phyloP scores from a whole-genome alignment of 495 filamentous ascomycete genomes.

The Podospora australis region DNA sequence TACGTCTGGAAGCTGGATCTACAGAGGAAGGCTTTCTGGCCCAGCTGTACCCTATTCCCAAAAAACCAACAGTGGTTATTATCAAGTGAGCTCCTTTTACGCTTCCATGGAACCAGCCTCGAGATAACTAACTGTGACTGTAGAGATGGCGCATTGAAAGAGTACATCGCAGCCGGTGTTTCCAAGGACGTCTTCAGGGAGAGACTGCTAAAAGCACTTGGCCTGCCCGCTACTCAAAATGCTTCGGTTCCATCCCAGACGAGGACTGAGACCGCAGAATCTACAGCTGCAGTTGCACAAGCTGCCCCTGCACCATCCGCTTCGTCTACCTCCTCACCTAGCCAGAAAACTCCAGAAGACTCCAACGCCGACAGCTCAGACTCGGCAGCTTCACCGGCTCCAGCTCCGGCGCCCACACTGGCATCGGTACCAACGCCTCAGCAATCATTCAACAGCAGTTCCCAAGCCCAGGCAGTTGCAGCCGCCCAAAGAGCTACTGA shows the following conservation, averaged over 20 bases:
- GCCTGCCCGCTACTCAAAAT: conserved; percentile 3
- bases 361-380: neutral
- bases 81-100: conserved; percentile 52
- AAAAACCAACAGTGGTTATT: conserved; percentile 67
- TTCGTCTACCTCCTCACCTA: too few species aligned
- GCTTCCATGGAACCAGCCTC: neutral
- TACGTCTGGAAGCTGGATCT: conserved; percentile 63
- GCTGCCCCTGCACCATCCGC: neutral
- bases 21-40: conserved; percentile 74
- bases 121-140: neutral
- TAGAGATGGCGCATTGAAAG: conserved; percentile 56
- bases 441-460: conserved; percentile 12
- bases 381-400: conserved; percentile 1
- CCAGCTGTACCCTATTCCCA: conserved; percentile 69
- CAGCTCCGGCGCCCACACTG: neutral
- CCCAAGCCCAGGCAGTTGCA: conserved; percentile 13
- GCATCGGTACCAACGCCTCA: conserved; percentile 3
- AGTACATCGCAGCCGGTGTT: conserved; percentile 56
- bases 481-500: conserved; percentile 24
- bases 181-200: conserved; percentile 51
- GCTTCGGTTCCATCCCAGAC: neutral
- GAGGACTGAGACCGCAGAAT: neutral
- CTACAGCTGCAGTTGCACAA: neutral
- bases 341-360: neutral
- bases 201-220: conserved; percentile 41